phyloP scores from a whole-genome alignment of 768 basidiomycete genomes.

The Pluteus cervinus region DNA sequence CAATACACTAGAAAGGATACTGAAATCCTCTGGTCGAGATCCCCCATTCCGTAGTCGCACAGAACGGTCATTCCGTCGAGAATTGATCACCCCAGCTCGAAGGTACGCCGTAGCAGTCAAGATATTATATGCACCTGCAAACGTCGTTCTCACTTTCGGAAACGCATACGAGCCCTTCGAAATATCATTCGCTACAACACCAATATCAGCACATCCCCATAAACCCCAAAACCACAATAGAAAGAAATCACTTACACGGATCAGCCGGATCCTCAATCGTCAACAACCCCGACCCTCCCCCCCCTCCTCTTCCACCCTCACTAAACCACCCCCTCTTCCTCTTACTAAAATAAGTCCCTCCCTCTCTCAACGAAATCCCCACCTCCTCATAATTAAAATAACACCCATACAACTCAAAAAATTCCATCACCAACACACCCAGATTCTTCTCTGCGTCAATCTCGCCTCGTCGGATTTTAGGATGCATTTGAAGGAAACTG shows the following conservation, averaged over 20 bases:
- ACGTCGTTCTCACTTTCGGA: slow-evolving; percentile 70
- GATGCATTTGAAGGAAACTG: slow-evolving; percentile 96
- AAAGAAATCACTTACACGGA: slow-evolving; percentile 49
- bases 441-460: slow-evolving; percentile 85
- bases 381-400: slow-evolving; percentile 89
- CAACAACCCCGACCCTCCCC: too few species aligned
- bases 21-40: slow-evolving; percentile 61
- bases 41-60: slow-evolving; percentile 34
- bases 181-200: slow-evolving; percentile 78
- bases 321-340: slow-evolving; percentile 73
- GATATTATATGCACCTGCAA: slow-evolving; percentile 77
- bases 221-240: slow-evolving; percentile 5
- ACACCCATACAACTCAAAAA: slow-evolving; percentile 92
- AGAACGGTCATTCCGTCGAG: slow-evolving; percentile 46
- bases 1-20: slow-evolving; percentile 74
- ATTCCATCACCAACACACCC: slow-evolving; percentile 93
- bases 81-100: slow-evolving; percentile 54
- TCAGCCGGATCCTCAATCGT: slow-evolving; percentile 95
- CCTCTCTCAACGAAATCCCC: slow-evolving; percentile 83
- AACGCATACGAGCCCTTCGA: slow-evolving; percentile 85
- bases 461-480: slow-evolving; percentile 83
- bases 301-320: slow-evolving; percentile 39
- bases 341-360: slow-evolving; percentile 89
- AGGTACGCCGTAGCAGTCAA: slow-evolving; percentile 71
- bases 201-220: slow-evolving; percentile 3